Evolutionary conservation across 805 yeast genomes (phyloP).

Genomic region (Lipomyces spencermartinsiae): DNA sequence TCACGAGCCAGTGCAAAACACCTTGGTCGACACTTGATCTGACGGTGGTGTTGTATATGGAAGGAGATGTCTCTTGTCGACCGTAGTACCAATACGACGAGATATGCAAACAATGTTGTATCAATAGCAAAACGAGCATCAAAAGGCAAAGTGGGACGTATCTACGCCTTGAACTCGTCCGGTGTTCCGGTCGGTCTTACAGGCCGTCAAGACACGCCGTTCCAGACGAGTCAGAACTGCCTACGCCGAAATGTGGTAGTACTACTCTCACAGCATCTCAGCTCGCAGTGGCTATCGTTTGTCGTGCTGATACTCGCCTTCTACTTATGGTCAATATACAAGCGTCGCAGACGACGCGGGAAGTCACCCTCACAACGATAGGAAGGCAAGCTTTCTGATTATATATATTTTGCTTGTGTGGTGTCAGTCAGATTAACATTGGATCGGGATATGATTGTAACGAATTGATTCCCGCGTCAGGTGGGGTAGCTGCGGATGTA

Average conservation of each 20-base stretch:
- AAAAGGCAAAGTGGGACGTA: not conserved
- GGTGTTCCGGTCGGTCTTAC: not conserved
- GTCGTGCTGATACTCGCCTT: not conserved
- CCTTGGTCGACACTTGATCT: too few relatives aligned
- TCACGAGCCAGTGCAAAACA: too few relatives aligned
- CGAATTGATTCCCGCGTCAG: not conserved
- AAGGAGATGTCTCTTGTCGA: not conserved
- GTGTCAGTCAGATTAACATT: not conserved
- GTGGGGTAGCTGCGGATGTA: not conserved
- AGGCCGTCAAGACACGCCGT: not conserved
- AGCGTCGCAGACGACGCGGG: not conserved
- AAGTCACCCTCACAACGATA: not conserved
- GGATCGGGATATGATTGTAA: not conserved
- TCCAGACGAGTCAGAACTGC: not conserved
- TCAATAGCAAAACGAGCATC: constrained; percentile 4
- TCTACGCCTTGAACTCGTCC: not conserved
- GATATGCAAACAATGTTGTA: not conserved
- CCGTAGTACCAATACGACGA: not conserved
- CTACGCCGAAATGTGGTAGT: not conserved
- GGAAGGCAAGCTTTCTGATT: not conserved
- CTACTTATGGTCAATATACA: not conserved
- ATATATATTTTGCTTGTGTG: not conserved
- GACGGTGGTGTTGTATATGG: too few relatives aligned
- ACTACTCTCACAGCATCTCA: not conserved
- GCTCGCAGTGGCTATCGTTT: not conserved